Evolutionary conservation across 495 filamentous ascomycete genomes (phyloP), one percentile per base, ranked within the genome.

Genomic region (Ascodesmis nigricans): DNA sequence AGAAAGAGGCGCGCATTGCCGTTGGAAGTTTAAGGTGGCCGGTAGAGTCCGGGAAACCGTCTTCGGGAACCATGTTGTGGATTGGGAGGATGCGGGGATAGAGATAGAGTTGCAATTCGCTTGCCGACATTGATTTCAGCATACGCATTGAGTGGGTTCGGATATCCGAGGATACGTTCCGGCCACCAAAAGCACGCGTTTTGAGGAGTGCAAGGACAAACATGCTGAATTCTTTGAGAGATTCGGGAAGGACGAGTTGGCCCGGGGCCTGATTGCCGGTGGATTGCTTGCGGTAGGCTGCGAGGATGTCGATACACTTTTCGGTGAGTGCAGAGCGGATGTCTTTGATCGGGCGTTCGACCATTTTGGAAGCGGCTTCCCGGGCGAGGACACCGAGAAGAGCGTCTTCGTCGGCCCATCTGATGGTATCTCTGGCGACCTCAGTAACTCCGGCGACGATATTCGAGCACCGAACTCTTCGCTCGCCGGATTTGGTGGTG

Each of bases 151-250:
- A 82, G 52, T 93, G 75, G 8, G 81, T 74, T 42, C 87, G 66
- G 29, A 90, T 74, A 55, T 99, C 87, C 19, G 75, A 74, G n/a
- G 80, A 71, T 55, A 95, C 90, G 40, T 69, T 69, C 36, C 90
- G 84, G 31, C 67, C 49, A 57, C 75, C 80, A 62, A 95, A 80
- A 20, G 84, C 80, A 34, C 87, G 70, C 17, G 70, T 84, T 55
- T 95, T 99, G 40, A 92, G 54, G 45, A 99, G 56, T 34, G 75
- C 73, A n/a, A 99, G 69, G 57, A 90, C 82, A 55, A 82, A 95
- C 84, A 99, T 91, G 33, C 73, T 71, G 49, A 93, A 87, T 46
- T 99, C 87, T 49, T 95, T 99, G 15, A 99, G 63, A 29, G 83
- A 77, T 54, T 99, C 90, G 0, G 87, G 87, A 49, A 99, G 69